Evolutionary conservation across 257 asterid genomes (phyloP).

Genomic region (Rehmannia glutinosa): DNA sequence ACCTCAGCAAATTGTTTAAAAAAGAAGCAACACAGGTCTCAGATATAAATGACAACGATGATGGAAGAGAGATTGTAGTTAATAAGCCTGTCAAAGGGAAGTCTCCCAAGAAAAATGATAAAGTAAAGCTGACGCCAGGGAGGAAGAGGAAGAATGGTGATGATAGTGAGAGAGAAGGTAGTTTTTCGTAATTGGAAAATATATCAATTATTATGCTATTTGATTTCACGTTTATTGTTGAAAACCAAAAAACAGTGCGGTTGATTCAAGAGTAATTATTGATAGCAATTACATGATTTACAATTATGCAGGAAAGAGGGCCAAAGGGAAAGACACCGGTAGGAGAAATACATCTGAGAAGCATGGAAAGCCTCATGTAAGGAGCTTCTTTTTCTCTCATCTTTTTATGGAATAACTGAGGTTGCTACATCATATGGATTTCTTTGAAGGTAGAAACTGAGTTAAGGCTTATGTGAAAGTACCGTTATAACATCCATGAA

Average conservation of each 20-base stretch:
- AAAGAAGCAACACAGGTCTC: conserved; percentile 20
- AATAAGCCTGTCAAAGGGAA: conserved; percentile 28
- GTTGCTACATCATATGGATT: background rate
- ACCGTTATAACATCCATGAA: no score
- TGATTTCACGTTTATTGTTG: background rate
- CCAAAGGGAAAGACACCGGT: conserved; percentile 12
- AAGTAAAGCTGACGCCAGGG: conserved; percentile 28
- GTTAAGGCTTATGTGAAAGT: background rate
- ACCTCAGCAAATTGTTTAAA: conserved; percentile 48
- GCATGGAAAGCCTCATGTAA: conserved; percentile 36
- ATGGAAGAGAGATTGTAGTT: conserved; percentile 15
- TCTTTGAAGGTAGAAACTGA: background rate
- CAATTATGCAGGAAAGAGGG: conserved; percentile 40
- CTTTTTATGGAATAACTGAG: background rate
- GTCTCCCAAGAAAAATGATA: conserved; percentile 28
- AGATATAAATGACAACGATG: conserved; percentile 22
- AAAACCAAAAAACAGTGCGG: background rate
- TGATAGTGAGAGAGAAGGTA: conserved; percentile 34
- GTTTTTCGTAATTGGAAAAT: background rate
- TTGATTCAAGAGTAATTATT: background rate
- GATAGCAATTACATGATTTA: background rate
- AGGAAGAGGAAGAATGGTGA: conserved; percentile 40
- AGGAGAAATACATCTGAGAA: conserved; percentile 23
- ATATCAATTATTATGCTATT: background rate
- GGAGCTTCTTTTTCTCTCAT: conserved; percentile 19